Evolutionary conservation across 1,139 yeast genomes (phyloP), one percentile per base, ranked within the genome.

Genomic region (Arxiozyma slooffiae): DNA sequence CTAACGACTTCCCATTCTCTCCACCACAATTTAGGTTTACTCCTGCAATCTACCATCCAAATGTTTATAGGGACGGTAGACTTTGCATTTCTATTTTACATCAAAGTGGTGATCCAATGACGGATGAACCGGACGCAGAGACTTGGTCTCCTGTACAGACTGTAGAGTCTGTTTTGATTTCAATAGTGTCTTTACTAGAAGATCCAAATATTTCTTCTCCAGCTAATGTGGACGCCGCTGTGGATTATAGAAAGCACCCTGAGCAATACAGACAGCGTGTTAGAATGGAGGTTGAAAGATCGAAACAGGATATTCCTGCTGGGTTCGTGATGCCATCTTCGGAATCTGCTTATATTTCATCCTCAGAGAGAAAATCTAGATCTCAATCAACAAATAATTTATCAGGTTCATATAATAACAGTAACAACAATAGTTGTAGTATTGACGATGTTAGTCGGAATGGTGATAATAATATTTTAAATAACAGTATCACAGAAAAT

Each of bases 81-180:
- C 77, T 90, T 52, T 90, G 97, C 73, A 89, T 90, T 57, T 87
- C 96, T 50, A 90, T 90, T 59, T 75, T 90, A 56, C 97, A 90
- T 68, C 88, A 85, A 61, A 82, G 87, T 22, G 96, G 96, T 22
- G 95, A 87, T 64, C 85, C 87, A 38, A 84, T 92, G 49, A 78
- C 86, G 43, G 96, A 88, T 59, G 96, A 89, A 67, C 95, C 90
- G 5, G 96, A 88, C 61, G 82, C 84, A 53, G 97, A 85, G 67
- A 85, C 90, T 23, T 90, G 97, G 97, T 81, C 92, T 43, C 97
- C 97, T 0, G 97, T 95, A 3, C 97, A 90, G 71, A 84, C 95
- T 16, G 97, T 88, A 9, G 97, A 90, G 69, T 77, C 87, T 41
- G 96, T 90, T 11, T 77, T 90, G 62, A 85, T 90, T 54, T 85